Base-by-base conservation (phyloP, 805 yeast genomes). In the Ogataea angusta region DNA sequence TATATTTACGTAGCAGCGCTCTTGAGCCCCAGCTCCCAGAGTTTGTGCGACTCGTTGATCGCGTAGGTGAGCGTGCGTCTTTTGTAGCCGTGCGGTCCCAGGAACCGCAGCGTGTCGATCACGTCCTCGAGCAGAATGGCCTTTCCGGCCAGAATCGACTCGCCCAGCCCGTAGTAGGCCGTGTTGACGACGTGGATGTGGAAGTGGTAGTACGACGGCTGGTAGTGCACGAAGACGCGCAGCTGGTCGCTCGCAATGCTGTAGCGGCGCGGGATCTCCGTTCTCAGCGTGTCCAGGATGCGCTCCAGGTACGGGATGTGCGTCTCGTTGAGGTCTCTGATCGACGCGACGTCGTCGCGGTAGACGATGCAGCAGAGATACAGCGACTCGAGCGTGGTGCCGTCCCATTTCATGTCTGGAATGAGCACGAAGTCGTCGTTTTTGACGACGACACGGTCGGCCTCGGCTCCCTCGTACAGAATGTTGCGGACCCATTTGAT, bases 341-440 rank as follows among this genome's bases (percentile, higher is more conserved):
- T 55, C 1, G 91, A 78, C 1, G 82, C 67, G 10, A 91, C 74
- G 49, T 85, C 89, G 1, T 66, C 69, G 40, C 91, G 68, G 46
- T 75, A 75, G 3, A 83, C 90, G 44, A 91, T 81, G 7, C 85
- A 84, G 38, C 86, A 81, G 50, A 91, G 64, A 58, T 93, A 89
- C 40, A 93, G 64, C 3, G 91, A 63, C 18, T 79, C 86, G 57
- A 82, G 50, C 21, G 78, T 78, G 36, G 71, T 66, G 3, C 85
- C 80, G 59, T 91, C 96, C 99, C 99, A 93, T 59, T 90, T 90
- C 95, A 91, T 86, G 62, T 91, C 97, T 0, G 98, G 98, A 30
- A 90, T 68, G 33, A 93, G 63, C 5, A 89, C 78, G 55, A 85
- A 87, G 15, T 76, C 75, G 22, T 78, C 75, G 47, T 87, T 83